These are phyloP conservation scores for Kwoniella dendrophila DNA, from an alignment of 768 basidiomycete species.

Conservation along the genomic window DNA sequence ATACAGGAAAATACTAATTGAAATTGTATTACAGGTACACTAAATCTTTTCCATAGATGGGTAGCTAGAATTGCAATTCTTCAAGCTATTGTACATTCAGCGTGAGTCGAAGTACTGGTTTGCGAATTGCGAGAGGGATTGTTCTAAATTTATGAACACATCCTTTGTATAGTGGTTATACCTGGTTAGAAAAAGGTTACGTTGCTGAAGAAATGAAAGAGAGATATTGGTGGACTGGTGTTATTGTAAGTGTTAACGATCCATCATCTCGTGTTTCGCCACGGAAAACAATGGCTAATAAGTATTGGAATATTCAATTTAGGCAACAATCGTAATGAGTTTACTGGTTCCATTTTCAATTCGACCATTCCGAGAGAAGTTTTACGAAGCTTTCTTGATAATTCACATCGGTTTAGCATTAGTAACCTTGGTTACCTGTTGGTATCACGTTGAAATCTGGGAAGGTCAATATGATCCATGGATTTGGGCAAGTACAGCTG, in stretches of 20 bases:
- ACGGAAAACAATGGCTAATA: background rate
- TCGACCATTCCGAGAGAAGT: slow-evolving; percentile 23
- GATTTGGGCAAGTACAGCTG: slow-evolving; percentile 33
- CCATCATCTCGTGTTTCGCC: background rate
- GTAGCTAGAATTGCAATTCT: slow-evolving; percentile 24
- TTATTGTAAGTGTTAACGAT: slow-evolving; percentile 18
- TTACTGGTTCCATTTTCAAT: slow-evolving; percentile 37
- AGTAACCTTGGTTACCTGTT: slow-evolving; percentile 22
- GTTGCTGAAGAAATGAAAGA: slow-evolving; percentile 19
- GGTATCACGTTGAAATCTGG: slow-evolving; percentile 34
- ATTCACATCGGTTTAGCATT: slow-evolving; percentile 35
- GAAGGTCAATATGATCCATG: slow-evolving; percentile 34
- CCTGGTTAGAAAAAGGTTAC: slow-evolving; percentile 25
- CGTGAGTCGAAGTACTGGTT: no score
- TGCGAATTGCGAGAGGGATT: no score
- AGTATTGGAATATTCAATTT: background rate
- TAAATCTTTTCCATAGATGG: slow-evolving; percentile 38
- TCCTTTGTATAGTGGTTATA: slow-evolving; percentile 29
- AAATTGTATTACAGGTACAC: slow-evolving; percentile 10
- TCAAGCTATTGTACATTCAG: slow-evolving; percentile 35
- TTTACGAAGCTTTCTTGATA: slow-evolving; percentile 41
- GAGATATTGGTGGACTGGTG: slow-evolving; percentile 33
- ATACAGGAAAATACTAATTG: background rate
- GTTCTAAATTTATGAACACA: background rate
- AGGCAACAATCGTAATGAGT: slow-evolving; percentile 34